These are phyloP conservation scores for Eucalyptus sp. DNA, from an alignment of 345 rosid species.

Conservation along the genomic window DNA sequence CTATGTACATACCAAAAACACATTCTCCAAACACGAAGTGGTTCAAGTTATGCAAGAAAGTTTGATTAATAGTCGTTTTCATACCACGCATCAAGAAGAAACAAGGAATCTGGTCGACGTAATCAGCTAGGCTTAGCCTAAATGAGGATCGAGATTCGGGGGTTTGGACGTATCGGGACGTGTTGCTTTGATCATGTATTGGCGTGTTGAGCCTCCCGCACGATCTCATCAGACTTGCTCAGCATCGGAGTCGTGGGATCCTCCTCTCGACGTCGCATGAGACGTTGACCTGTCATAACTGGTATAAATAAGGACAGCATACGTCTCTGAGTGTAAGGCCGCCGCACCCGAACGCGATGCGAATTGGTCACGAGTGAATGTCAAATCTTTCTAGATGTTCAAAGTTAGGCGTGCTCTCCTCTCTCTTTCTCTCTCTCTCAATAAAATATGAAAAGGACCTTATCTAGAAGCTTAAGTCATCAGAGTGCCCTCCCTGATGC, in stretches of 20 bases:
- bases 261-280: background rate
- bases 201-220: background rate
- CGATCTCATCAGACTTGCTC: too few species aligned
- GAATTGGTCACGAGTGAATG: background rate
- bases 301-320: background rate
- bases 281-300: background rate
- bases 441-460: background rate
- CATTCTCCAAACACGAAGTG: background rate
- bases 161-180: accelerated
- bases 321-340: background rate
- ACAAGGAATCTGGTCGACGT: background rate
- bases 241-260: background rate
- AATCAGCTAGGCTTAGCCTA: background rate
- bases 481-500: too few species aligned
- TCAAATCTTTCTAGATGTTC: too few species aligned
- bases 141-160: background rate
- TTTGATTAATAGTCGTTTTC: background rate
- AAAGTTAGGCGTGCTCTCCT: too few species aligned
- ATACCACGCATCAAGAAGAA: background rate
- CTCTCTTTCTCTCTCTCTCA: background rate
- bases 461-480: too few species aligned
- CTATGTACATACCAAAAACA: background rate
- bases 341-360: background rate
- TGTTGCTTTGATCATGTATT: background rate
- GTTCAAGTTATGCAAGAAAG: background rate